These are phyloP conservation scores for Dactylella cylindrospora DNA, from an alignment of 2,329 filamentous ascomycete species.

Conservation along the genomic window DNA sequence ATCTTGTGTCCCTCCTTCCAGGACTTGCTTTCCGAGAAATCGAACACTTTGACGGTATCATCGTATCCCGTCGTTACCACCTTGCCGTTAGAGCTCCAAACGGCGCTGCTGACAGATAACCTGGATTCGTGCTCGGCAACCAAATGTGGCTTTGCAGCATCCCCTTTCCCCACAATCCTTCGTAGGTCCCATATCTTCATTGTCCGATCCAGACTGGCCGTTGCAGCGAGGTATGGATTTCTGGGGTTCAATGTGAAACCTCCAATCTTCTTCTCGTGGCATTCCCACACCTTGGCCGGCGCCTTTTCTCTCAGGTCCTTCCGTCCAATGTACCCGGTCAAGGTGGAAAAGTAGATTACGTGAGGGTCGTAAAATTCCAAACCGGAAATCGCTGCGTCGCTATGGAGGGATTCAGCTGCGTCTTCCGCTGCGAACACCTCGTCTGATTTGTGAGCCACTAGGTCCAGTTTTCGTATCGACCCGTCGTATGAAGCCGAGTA, in stretches of 20 bases:
- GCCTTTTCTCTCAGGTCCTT: constrained; percentile 71
- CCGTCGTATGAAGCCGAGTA: constrained; percentile 92
- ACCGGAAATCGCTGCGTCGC: constrained; percentile 72
- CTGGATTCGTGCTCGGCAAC: constrained; percentile 79
- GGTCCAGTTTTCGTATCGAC: constrained; percentile 81
- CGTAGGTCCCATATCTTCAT: constrained; percentile 91
- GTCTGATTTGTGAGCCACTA: constrained; percentile 74
- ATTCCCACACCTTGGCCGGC: constrained; percentile 67
- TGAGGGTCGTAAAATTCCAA: constrained; percentile 80
- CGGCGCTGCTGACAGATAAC: constrained; percentile 86
- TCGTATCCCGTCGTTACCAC: constrained; percentile 93
- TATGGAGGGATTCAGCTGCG: constrained; percentile 49
- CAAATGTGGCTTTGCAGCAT: constrained; percentile 63
- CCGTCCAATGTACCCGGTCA: constrained; percentile 76
- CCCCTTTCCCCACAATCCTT: constrained; percentile 67
- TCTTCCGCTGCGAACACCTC: constrained; percentile 78
- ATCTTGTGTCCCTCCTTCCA: constrained; percentile 65
- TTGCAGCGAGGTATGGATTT: constrained; percentile 79
- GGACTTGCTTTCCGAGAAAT: constrained; percentile 62
- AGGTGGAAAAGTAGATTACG: constrained; percentile 80
- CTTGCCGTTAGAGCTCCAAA: constrained; percentile 81
- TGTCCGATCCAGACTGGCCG: constrained; percentile 80
- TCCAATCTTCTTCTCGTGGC: constrained; percentile 92
- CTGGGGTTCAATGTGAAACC: constrained; percentile 83
- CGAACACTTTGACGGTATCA: constrained; percentile 82